Evolutionary conservation across 2,329 filamentous ascomycete species (phyloP), one percentile per base, ranked within the genome.

Genomic region (Scleromitrula shiraiana): DNA sequence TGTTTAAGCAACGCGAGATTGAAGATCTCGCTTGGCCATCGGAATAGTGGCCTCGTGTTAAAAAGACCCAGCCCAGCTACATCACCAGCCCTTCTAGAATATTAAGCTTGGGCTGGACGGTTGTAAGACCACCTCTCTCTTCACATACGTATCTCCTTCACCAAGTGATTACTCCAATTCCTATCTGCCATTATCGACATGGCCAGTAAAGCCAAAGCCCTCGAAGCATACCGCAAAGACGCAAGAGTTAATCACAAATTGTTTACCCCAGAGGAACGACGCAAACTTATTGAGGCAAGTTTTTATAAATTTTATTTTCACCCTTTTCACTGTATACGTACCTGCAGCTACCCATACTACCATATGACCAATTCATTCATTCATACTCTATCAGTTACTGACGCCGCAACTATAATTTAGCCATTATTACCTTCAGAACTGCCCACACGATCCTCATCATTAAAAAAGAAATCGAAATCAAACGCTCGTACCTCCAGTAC

Each of bases 231-330:
- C 57, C 64, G 73, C 46, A 64, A 66, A 35, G 71, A 75, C 62
- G 70, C 68, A 41, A 70, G 66, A 56, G 55, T 61, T 33, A 68
- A 66, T 30, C 67, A 70, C 56, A 70, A 60, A 53, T 57, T 68
- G 17, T 53, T 74, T 48, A 68, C 66, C 7, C 61, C 65, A n/a
- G 63, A 67, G 52, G 67, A 74, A 56, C 65, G 72, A 50, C 63
- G 72, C 51, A 66, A 67, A 52, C 62, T 76, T 19, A 55, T 74
- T 40, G 62, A 73, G 66, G 73, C 74, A 50, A 36, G 59, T 54
- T 38, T 35, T 17, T 7, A 24, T 40, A 22, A 14, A 43, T 35
- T 14, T 17, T 12, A n/a, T n/a, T n/a, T 44, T 26, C 22, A 17
- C 23, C 29, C 23, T 42, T 29, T 42, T 38, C 19, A 22, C 17